Percentiles rank a stretch among this genome's conserved stretches.
Conservation (phyloP, 2,329 filamentous ascomycete genomes). For the Alternaria infectoria region DNA sequence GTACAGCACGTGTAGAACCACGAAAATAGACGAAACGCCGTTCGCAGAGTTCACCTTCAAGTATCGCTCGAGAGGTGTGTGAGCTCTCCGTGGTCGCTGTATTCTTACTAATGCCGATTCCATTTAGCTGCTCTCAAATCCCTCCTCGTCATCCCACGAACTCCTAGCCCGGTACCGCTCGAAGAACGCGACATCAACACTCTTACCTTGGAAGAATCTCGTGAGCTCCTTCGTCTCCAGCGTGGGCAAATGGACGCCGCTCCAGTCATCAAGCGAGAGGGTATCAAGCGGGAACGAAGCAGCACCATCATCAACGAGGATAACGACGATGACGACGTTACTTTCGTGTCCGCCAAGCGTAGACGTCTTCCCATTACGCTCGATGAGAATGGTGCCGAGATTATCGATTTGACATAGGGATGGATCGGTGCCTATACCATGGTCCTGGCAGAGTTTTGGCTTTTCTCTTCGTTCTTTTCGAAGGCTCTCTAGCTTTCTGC, state of each 20-base stretch:
- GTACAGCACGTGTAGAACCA: neutral
- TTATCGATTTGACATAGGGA: slow-evolving; percentile 26
- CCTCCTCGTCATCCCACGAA: slow-evolving; percentile 40
- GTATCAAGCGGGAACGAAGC: slow-evolving; percentile 17
- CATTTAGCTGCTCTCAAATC: slow-evolving; percentile 34
- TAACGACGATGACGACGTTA: slow-evolving; percentile 10
- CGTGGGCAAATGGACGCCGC: slow-evolving; percentile 6
- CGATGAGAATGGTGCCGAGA: slow-evolving; percentile 21
- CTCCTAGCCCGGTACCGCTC: slow-evolving; percentile 29
- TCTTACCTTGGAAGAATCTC: slow-evolving; percentile 20
- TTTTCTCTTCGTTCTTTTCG: too few relatives aligned
- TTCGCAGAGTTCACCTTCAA: slow-evolving; percentile 28
- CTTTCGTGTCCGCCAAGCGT: slow-evolving; percentile 19
- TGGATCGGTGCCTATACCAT: neutral
- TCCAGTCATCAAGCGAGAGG: slow-evolving; percentile 10
- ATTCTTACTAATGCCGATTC: neutral
- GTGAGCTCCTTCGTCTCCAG: slow-evolving; percentile 23
- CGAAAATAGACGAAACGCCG: neutral
- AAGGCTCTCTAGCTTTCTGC: neutral
- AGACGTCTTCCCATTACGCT: neutral
- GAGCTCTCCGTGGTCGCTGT: too few relatives aligned
- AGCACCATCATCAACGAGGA: neutral
- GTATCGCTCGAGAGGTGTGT: slow-evolving; percentile 26
- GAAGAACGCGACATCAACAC: slow-evolving; percentile 20
- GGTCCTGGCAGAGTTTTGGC: neutral